phyloP scores from a whole-genome alignment of 306 rosid genomes.

The Cucurbita argyrosperma region DNA sequence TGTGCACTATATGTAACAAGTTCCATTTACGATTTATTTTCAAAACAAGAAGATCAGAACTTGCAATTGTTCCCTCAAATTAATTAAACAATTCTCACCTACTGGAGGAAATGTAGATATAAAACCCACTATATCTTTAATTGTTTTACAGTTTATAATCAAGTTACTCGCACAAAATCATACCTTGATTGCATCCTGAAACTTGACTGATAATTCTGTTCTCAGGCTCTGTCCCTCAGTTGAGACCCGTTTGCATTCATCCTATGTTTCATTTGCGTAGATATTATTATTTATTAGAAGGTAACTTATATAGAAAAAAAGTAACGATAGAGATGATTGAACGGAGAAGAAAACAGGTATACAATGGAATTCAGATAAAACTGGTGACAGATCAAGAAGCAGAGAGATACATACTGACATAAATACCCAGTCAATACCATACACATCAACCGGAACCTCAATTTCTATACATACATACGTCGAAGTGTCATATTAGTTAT shows the following conservation, averaged over 20 bases:
- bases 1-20: neutral
- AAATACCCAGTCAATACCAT: neutral
- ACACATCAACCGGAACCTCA: neutral
- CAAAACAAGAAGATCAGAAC: neutral
- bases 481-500: neutral
- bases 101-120: neutral
- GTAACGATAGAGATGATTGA: neutral
- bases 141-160: neutral
- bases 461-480: neutral
- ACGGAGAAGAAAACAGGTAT: neutral
- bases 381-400: neutral
- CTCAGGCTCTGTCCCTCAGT: conserved; percentile 88
- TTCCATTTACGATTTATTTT: neutral
- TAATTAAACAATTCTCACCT: neutral
- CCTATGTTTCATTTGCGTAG: conserved; percentile 46
- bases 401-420: neutral
- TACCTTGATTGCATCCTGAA: conserved; percentile 97
- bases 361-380: neutral
- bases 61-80: neutral
- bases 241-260: conserved; percentile 85
- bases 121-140: neutral
- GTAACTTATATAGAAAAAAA: neutral
- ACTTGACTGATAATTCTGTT: conserved; percentile 68
- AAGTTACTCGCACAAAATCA: neutral
- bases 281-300: conserved; percentile 2